Evolutionary conservation across 164 flowering plant genomes (phyloP), one percentile per base, ranked within the genome.

Genomic region (Protea cynaroides): DNA sequence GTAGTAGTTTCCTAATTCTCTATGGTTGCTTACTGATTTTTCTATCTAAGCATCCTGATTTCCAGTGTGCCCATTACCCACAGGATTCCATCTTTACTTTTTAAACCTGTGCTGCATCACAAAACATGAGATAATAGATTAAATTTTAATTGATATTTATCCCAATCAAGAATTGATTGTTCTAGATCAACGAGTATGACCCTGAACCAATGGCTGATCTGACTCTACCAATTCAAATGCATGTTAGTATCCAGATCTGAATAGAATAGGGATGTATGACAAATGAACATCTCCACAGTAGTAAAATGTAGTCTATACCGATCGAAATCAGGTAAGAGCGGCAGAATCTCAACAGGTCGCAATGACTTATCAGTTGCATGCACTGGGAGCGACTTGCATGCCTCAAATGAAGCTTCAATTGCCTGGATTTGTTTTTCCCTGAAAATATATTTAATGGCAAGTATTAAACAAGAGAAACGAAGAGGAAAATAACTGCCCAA

Each of bases 381-480:
- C 38, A 94, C 79, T 66, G 94, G 97, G 3, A 71, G 83, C 25
- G 74, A 76, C 72, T 91, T 94, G 74, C 82, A 76, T 61, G 96
- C 97, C 82, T 82, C 90, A 78, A 94, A 94, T 49, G 96, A 85
- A 63, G 87, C 90, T 76, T 83, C 82, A 70, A 94, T 91, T 22
- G 81, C 86, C 72, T 84, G 81, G 65, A 94, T 91, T 81, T 86
- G 84, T 61, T 85, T 84, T 50, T 88, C 96, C 88, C 98, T 94
- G 83, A 51, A 71, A 75, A 62, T 17, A 34, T 29, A 55, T 37
- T 37, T 10, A 7, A 63, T 1, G 21, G 10, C 17, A 49, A 61
- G 43, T 14, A 50, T 13, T 5, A 29, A 29, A 29, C 34, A 29
- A 25, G 25, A 25, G 40, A 63, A 37, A 25, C 40, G 22, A 12